phyloP scores from a whole-genome alignment of 2,329 filamentous ascomycete genomes.

The Xylariaceae sp. region DNA sequence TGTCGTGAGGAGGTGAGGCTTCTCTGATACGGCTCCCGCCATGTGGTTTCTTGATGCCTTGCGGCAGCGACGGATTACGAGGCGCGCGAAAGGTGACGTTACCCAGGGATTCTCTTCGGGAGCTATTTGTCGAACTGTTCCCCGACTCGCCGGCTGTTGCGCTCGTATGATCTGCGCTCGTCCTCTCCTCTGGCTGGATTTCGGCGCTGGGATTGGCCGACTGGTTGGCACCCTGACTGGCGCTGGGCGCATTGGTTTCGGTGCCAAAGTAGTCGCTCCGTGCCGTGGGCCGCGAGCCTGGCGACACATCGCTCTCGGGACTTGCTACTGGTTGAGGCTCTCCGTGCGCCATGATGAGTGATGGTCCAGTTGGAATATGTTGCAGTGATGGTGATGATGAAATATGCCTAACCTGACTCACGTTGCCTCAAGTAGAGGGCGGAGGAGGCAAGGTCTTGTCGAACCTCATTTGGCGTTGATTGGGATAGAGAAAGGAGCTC shows the following conservation, averaged over 20 bases:
- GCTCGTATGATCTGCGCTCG: constrained; percentile 31
- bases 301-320: constrained; percentile 28
- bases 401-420: constrained; percentile 35
- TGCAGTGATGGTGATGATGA: background rate
- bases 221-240: constrained; percentile 13
- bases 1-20: constrained; percentile 48
- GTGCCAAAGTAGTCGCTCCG: constrained; percentile 29
- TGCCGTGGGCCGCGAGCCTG: constrained; percentile 25
- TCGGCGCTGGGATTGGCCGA: constrained; percentile 13
- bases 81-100: constrained; percentile 48
- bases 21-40: constrained; percentile 41
- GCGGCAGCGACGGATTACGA: constrained; percentile 44
- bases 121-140: constrained; percentile 35
- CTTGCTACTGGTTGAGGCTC: constrained; percentile 21
- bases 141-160: constrained; percentile 35
- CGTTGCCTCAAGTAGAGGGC: constrained; percentile 42
- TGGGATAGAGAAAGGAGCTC: constrained; percentile 5
- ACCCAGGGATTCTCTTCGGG: constrained; percentile 44
- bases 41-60: constrained; percentile 46
- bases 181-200: constrained; percentile 24
- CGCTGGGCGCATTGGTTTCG: constrained; percentile 13
- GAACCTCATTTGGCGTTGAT: constrained; percentile 35
- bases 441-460: constrained; percentile 39
- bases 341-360: constrained; percentile 28
- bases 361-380: constrained; percentile 4